phyloP scores from a whole-genome alignment of 768 basidiomycete species.

The Mycena olivaceomarginata region DNA sequence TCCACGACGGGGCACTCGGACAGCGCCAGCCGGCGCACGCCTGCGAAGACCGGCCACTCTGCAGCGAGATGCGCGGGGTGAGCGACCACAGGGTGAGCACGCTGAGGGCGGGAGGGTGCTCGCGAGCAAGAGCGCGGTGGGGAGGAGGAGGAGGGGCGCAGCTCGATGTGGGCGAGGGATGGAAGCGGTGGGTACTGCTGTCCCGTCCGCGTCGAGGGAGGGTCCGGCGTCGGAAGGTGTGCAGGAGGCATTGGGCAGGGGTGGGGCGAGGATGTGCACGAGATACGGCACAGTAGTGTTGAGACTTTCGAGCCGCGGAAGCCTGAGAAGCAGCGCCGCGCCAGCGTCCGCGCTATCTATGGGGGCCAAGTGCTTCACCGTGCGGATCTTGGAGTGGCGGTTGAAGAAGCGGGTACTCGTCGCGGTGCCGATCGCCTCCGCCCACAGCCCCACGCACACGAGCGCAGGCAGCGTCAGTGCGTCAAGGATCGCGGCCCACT shows the following conservation, averaged over 20 bases:
- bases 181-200: constrained; percentile 9
- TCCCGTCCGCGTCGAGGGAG: background rate
- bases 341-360: background rate
- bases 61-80: background rate
- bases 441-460: constrained; percentile 25
- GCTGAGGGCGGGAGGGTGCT: constrained; percentile 11
- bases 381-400: constrained; percentile 24
- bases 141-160: constrained; percentile 13
- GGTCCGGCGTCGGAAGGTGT: background rate
- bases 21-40: constrained; percentile 6
- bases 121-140: constrained; percentile 22
- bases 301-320: constrained; percentile 25
- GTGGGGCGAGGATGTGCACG: constrained; percentile 11
- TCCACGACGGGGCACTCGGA: background rate
- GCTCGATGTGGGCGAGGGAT: constrained; percentile 32
- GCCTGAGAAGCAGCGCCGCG: constrained; percentile 7
- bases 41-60: constrained; percentile 1
- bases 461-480: constrained; percentile 31
- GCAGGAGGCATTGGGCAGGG: background rate
- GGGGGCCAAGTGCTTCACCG: constrained; percentile 29
- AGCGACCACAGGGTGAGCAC: constrained; percentile 34
- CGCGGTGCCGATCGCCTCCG: constrained; percentile 28
- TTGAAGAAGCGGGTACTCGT: constrained; percentile 31
- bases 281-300: constrained; percentile 29
- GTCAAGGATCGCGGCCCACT: constrained; percentile 35